Percentiles rank a stretch among this genome's conserved stretches.
These are phyloP conservation scores for Suillus variegatus DNA, from an alignment of 768 basidiomycete species.

Conservation along the genomic window DNA sequence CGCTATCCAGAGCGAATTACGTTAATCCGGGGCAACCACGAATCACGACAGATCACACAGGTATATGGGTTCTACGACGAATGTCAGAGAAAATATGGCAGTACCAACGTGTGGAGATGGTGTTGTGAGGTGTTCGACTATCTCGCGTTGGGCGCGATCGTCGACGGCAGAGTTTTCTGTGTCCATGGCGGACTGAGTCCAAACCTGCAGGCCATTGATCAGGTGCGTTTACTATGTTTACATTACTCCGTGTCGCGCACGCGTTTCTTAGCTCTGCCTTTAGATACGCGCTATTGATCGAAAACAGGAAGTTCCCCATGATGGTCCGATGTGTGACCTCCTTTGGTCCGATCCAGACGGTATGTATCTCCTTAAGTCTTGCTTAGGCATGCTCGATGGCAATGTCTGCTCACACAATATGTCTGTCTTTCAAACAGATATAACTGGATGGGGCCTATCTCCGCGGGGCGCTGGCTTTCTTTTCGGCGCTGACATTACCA, in stretches of 20 bases:
- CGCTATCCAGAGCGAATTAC: conserved; percentile 98
- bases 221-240: conserved; percentile 49
- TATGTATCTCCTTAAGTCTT: conserved; percentile 33
- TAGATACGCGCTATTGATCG: conserved; percentile 94
- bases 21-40: conserved; percentile 96
- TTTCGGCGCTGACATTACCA: conserved; percentile 91
- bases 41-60: conserved; percentile 96
- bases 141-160: conserved; percentile 89
- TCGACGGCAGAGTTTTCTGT: conserved; percentile 97
- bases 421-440: conserved; percentile 54
- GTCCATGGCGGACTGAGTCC: conserved; percentile 97
- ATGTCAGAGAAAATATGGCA: conserved; percentile 94
- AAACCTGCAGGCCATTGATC: conserved; percentile 82
- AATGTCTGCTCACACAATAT: conserved; percentile 13
- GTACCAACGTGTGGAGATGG: conserved; percentile 94
- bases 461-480: conserved; percentile 97
- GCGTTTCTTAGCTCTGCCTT: conserved; percentile 6
- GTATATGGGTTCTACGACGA: conserved; percentile 96
- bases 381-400: conserved; percentile 5
- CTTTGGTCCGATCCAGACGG: conserved; percentile 99
- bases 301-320: conserved; percentile 97
- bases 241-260: conserved; percentile 20
- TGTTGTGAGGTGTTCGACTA: conserved; percentile 99
- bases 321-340: conserved; percentile 97
- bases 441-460: conserved; percentile 93